Conservation (phyloP, 2,329 filamentous ascomycete species). For the Akanthomyces uredinophilus region DNA sequence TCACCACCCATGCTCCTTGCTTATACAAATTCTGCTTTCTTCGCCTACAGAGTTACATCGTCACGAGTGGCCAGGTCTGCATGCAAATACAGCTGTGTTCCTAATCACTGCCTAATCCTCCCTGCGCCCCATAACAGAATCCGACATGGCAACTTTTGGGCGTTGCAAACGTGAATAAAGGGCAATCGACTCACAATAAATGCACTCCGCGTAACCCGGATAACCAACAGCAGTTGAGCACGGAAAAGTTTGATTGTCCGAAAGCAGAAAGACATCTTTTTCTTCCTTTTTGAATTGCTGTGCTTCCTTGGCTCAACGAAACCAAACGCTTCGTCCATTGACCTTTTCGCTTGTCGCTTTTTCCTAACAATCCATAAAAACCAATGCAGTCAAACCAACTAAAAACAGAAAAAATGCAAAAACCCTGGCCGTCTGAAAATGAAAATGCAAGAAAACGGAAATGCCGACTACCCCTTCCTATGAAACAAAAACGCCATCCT, state of each 20-base stretch:
- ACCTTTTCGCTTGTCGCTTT: not conserved
- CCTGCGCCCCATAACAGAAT: too few species aligned
- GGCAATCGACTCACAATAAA: too few species aligned
- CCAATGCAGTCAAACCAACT: not conserved
- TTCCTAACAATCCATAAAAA: not conserved
- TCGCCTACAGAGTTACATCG: conserved; percentile 4
- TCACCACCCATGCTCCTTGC: too few species aligned
- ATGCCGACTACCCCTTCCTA: not conserved
- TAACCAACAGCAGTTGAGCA: too few species aligned
- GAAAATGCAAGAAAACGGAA: not conserved
- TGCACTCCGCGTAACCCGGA: too few species aligned
- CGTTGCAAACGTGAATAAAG: too few species aligned
- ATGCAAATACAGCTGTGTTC: too few species aligned
- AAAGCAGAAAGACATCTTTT: too few species aligned
- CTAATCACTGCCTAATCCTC: too few species aligned
- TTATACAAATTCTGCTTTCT: too few species aligned
- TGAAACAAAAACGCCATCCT: not conserved
- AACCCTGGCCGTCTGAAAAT: not conserved
- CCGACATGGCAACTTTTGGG: conserved; percentile 16
- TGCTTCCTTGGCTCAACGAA: not conserved
- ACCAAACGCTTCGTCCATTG: not conserved
- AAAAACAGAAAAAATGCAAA: not conserved
- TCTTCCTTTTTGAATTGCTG: not conserved
- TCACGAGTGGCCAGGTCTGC: conserved; percentile 4
- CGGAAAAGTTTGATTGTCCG: too few species aligned